Percentiles rank a stretch among this genome's conserved stretches.
These are phyloP conservation scores for Lactarius indigo DNA, from an alignment of 768 basidiomycete genomes.

Conservation along the genomic window DNA sequence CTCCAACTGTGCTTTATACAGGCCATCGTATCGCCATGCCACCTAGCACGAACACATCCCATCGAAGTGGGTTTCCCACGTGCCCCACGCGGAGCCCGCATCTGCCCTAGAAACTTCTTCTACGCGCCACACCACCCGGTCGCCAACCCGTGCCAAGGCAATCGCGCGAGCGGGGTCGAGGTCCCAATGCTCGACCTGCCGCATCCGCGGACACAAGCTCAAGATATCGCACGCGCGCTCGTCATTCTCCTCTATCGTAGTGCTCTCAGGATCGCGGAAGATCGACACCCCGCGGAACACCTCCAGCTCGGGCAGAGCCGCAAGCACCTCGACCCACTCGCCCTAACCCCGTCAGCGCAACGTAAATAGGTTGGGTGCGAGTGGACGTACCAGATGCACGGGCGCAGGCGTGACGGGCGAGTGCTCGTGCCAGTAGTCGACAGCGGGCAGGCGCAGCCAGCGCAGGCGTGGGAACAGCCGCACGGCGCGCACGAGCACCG, in stretches of 20 bases:
- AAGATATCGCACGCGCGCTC: conserved; percentile 1
- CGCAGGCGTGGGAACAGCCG: background rate
- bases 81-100: background rate
- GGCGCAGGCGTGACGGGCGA: background rate
- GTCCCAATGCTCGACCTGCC: conserved; percentile 6
- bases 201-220: background rate
- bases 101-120: background rate
- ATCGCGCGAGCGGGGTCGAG: background rate
- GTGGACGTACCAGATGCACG: background rate
- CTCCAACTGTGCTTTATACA: no score
- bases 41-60: background rate
- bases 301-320: background rate
- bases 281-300: conserved; percentile 3
- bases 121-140: background rate
- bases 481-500: background rate
- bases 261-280: background rate
- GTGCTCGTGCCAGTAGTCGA: conserved; percentile 13
- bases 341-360: background rate
- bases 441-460: background rate
- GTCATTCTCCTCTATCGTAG: background rate
- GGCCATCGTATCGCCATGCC: no score
- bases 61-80: background rate
- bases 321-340: background rate
- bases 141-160: background rate
- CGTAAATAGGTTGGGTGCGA: background rate